A percentile compares a stretch with the other conserved stretches of the same genome.
Conservation (phyloP, 140 eudicot species). For the Flaveria floridana region DNA sequence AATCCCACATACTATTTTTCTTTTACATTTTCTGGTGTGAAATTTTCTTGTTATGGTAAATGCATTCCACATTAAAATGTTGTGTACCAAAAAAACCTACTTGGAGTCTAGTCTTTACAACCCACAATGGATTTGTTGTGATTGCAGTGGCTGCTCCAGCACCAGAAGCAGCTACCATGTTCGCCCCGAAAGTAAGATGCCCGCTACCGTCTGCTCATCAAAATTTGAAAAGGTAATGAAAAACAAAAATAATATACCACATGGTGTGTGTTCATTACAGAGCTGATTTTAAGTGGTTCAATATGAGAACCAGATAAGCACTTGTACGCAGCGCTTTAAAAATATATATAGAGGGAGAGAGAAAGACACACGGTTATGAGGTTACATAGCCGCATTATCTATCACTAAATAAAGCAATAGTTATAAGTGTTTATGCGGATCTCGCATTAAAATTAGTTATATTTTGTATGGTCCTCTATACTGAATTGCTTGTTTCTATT, state of each 20-base stretch:
- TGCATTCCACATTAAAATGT: neutral
- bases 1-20: neutral
- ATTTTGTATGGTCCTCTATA: neutral
- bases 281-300: neutral
- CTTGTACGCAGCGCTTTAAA: neutral
- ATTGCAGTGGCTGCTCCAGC: conserved; percentile 88
- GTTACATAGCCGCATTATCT: neutral
- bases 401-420: neutral
- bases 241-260: neutral
- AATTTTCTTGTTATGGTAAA: neutral
- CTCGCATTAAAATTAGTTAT: neutral
- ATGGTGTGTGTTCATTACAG: neutral
- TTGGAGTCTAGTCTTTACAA: conserved; percentile 90
- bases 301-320: neutral
- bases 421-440: neutral
- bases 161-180: conserved; percentile 88
- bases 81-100: conserved; percentile 38
- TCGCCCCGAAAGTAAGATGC: conserved; percentile 64
- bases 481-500: neutral
- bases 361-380: neutral
- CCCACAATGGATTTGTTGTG: conserved; percentile 85
- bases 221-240: neutral
- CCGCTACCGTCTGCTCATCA: conserved; percentile 47
- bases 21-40: neutral
- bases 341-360: neutral